Conservation (phyloP, 2,329 filamentous ascomycete genomes). For the Microsporum canis region DNA sequence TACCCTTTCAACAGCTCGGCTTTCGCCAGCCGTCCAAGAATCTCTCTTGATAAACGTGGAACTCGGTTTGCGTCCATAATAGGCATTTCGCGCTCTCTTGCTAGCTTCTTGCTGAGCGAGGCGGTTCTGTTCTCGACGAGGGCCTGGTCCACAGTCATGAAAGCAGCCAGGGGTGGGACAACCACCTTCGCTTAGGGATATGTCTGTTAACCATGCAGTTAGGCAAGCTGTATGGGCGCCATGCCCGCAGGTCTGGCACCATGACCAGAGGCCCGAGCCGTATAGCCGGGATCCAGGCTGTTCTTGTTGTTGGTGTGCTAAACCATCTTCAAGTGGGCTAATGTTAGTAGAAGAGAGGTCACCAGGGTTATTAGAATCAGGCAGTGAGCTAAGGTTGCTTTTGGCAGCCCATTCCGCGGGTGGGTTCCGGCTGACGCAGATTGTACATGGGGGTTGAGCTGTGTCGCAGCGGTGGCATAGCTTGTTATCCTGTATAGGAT, state of each 20-base stretch:
- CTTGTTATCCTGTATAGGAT: constrained; percentile 38
- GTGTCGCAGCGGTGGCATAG: constrained; percentile 41
- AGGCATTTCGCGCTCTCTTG: constrained; percentile 22
- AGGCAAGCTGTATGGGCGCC: constrained; percentile 49
- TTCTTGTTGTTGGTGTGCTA: constrained; percentile 4
- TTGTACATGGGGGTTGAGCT: constrained; percentile 30
- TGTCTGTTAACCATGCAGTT: constrained; percentile 43
- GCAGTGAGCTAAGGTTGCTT: constrained; percentile 10
- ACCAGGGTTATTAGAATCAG: not conserved
- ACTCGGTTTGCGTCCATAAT: constrained; percentile 25
- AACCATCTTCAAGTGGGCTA: not conserved
- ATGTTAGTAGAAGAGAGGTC: not conserved
- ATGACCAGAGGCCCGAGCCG: constrained; percentile 40
- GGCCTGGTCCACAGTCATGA: constrained; percentile 47
- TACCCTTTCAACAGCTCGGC: constrained; percentile 37
- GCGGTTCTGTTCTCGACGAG: constrained; percentile 32
- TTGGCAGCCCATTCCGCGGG: constrained; percentile 31
- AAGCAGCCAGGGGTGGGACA: constrained; percentile 50
- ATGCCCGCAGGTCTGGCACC: constrained; percentile 52
- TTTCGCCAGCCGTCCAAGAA: constrained; percentile 34
- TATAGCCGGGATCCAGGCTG: constrained; percentile 18
- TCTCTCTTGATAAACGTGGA: constrained; percentile 34
- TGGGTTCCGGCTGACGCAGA: constrained; percentile 33
- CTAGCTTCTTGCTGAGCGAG: constrained; percentile 23
- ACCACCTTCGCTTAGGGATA: constrained; percentile 40